Percentiles rank a stretch among this genome's conserved stretches.
phyloP scores from a whole-genome alignment of 1,284 basidiomycete genomes.

The Porodaedalea pini region DNA sequence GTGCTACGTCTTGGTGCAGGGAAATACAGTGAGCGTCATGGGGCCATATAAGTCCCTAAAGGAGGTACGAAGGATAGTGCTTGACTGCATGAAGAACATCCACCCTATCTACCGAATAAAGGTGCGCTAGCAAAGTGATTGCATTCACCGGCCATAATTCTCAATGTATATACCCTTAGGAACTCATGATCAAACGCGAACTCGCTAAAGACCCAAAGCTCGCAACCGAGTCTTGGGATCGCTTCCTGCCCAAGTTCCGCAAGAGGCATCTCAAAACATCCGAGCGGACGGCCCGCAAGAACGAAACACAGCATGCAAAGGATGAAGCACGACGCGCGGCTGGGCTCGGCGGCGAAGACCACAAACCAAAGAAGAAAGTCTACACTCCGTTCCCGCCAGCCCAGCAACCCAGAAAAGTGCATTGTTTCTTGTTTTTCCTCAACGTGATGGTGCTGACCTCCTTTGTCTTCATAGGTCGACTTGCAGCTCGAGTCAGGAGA shows the following conservation, averaged over 20 bases:
- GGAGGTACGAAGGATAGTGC: conserved; percentile 90
- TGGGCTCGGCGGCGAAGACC: conserved; percentile 45
- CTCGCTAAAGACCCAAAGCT: conserved; percentile 98
- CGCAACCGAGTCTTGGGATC: conserved; percentile 92
- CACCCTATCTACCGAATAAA: conserved; percentile 99
- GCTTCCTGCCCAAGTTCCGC: conserved; percentile 96
- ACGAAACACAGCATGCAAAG: conserved; percentile 58
- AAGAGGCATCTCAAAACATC: conserved; percentile 89
- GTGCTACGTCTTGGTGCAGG: conserved; percentile 97
- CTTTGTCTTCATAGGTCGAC: conserved; percentile 63
- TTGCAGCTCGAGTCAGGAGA: conserved; percentile 94
- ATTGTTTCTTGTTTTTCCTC: conserved; percentile 17
- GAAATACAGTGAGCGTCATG: conserved; percentile 97
- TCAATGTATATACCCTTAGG: conserved; percentile 44
- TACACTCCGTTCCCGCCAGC: conserved; percentile 99
- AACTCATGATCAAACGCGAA: conserved; percentile 98
- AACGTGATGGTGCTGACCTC: neutral
- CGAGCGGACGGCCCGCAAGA: conserved; percentile 87
- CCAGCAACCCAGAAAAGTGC: conserved; percentile 87
- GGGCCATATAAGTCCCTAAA: conserved; percentile 93
- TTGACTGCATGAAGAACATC: conserved; percentile 99
- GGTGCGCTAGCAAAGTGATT: conserved; percentile 48
- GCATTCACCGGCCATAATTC: conserved; percentile 5
- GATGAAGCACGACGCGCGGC: conserved; percentile 59
- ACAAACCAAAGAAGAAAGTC: conserved; percentile 80